Percentiles rank a stretch among this genome's conserved stretches.
These are phyloP conservation scores for Fusarium nisikadoi DNA, from an alignment of 2,329 filamentous ascomycete species.

Conservation along the genomic window DNA sequence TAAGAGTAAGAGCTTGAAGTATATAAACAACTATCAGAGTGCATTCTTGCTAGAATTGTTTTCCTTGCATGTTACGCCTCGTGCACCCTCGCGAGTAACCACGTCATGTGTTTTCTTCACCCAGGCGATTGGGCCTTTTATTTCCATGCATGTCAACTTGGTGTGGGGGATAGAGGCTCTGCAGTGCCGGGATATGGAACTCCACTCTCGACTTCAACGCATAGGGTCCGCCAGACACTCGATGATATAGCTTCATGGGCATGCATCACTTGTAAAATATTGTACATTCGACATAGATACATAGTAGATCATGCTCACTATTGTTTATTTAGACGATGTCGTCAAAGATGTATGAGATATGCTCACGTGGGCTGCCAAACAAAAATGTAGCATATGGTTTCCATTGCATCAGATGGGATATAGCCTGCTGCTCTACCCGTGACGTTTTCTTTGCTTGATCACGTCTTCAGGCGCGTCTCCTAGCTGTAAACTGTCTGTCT, in stretches of 20 bases:
- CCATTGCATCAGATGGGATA: constrained; percentile 3
- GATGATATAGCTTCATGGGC: not conserved
- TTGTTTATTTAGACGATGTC: not conserved
- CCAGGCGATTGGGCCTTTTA: not conserved
- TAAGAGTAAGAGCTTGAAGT: not conserved
- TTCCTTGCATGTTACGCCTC: constrained; percentile 12
- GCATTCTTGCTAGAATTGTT: constrained; percentile 7
- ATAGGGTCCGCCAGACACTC: not conserved
- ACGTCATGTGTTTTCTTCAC: constrained; percentile 11
- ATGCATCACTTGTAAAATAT: not conserved
- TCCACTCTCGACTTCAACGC: not conserved
- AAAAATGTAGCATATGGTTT: constrained; percentile 1
- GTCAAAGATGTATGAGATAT: not conserved
- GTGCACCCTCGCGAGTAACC: constrained; percentile 34
- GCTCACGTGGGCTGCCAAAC: constrained; percentile 26
- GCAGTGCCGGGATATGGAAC: not conserved
- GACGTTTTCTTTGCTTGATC: constrained; percentile 7
- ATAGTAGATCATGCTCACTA: not conserved
- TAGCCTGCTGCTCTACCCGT: not conserved
- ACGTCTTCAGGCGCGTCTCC: not conserved
- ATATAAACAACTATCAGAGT: not conserved
- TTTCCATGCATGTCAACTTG: not conserved
- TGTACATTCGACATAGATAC: not conserved
- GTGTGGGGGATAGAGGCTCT: constrained; percentile 3
- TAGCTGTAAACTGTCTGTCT: not conserved